Conservation (phyloP, 2,329 filamentous ascomycete genomes). For the Torrubiella hemipterigena region DNA sequence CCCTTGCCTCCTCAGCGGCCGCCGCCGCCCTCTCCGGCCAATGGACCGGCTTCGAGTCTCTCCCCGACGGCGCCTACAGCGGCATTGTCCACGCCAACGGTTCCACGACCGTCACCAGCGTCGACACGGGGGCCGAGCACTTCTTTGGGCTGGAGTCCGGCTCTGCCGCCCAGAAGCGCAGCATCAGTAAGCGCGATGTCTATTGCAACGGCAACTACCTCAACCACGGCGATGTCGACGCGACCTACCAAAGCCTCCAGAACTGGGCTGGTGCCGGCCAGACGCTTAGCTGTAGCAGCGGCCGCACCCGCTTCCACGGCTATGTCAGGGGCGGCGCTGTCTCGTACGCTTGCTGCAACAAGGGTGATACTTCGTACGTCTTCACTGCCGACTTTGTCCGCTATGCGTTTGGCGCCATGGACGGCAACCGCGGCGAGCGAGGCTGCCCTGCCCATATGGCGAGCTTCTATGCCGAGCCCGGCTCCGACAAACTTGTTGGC, state of each 20-base stretch:
- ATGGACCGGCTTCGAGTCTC: background rate
- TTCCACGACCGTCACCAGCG: background rate
- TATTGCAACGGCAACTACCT: background rate
- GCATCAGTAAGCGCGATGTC: background rate
- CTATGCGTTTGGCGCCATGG: background rate
- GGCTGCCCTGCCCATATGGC: background rate
- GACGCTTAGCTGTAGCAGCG: background rate
- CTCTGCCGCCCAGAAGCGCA: background rate
- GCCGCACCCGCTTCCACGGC: background rate
- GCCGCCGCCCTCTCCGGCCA: too few species aligned
- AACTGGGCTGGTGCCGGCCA: background rate
- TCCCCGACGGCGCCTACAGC: background rate
- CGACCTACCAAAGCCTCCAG: background rate
- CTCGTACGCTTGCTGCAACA: background rate
- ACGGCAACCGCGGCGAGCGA: background rate
- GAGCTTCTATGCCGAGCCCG: background rate
- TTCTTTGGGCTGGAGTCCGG: too few species aligned
- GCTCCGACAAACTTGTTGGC: background rate
- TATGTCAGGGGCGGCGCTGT: background rate
- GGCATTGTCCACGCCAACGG: background rate
- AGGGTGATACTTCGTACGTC: background rate
- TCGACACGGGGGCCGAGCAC: background rate
- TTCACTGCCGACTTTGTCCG: background rate
- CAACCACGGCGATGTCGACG: background rate
- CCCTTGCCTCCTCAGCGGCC: background rate